These are phyloP conservation scores for Croton setiger DNA, from an alignment of 441 rosid genomes.

Conservation along the genomic window DNA sequence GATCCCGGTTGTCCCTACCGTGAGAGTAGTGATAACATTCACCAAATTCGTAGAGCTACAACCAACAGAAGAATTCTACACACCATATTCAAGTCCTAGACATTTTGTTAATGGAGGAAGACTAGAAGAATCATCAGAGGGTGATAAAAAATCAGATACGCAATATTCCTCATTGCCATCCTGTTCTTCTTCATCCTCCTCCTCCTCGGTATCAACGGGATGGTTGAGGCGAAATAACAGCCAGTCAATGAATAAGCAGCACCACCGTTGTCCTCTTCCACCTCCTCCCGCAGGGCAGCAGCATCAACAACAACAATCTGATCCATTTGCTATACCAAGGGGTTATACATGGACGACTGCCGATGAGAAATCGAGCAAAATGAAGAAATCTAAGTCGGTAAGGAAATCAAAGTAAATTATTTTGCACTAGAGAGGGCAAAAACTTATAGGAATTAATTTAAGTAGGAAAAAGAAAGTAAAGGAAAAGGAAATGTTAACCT, in stretches of 20 bases:
- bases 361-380: slow-evolving; percentile 46
- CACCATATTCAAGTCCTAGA: slow-evolving; percentile 79
- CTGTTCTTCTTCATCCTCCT: slow-evolving; percentile 32
- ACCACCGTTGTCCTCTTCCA: slow-evolving; percentile 21
- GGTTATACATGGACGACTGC: slow-evolving; percentile 63
- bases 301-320: slow-evolving; percentile 29
- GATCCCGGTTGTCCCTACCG: slow-evolving; percentile 90
- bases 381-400: slow-evolving; percentile 54
- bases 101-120: slow-evolving; percentile 33
- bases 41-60: slow-evolving; percentile 71
- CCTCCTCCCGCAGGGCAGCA: slow-evolving; percentile 2
- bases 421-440: background rate
- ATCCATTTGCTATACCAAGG: slow-evolving; percentile 73
- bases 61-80: slow-evolving; percentile 64
- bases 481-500: slow-evolving; percentile 2
- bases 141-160: slow-evolving; percentile 38
- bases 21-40: slow-evolving; percentile 83
- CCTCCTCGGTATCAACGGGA: slow-evolving; percentile 32
- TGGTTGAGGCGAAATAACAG: slow-evolving; percentile 55
- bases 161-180: slow-evolving; percentile 27
- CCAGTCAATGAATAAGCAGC: slow-evolving; percentile 44
- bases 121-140: slow-evolving; percentile 35
- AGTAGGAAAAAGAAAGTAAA: background rate
- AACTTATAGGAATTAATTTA: background rate
- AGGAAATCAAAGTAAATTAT: slow-evolving; percentile 45